Percentiles rank a stretch among this genome's conserved stretches.
phyloP scores from a whole-genome alignment of 495 filamentous ascomycete species.

The Xylaria curta region DNA sequence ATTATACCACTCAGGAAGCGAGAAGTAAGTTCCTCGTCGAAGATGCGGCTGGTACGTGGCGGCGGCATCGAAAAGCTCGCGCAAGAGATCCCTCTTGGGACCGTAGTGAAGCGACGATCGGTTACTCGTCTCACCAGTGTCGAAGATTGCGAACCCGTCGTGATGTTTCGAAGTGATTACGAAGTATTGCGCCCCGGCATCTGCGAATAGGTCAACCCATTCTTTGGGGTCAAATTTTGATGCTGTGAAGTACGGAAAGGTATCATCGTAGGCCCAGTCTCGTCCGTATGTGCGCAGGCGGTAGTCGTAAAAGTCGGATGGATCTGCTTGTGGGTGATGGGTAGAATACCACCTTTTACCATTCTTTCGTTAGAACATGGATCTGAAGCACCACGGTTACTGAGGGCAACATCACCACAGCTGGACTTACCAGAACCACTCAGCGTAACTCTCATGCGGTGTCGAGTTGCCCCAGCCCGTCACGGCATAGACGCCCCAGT shows the following conservation, averaged over 20 bases:
- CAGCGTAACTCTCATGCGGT: slow-evolving; percentile 58
- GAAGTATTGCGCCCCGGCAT: slow-evolving; percentile 62
- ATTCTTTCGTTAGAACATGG: background rate
- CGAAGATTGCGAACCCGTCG: slow-evolving; percentile 62
- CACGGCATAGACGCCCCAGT: slow-evolving; percentile 62
- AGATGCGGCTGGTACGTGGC: slow-evolving; percentile 56
- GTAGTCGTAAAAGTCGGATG: slow-evolving; percentile 53
- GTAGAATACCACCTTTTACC: slow-evolving; percentile 41
- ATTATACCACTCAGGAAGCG: slow-evolving; percentile 64
- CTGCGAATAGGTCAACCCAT: slow-evolving; percentile 64
- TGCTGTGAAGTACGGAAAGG: slow-evolving; percentile 60
- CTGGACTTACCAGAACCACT: slow-evolving; percentile 53
- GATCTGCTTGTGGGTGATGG: slow-evolving; percentile 38
- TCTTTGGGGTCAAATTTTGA: slow-evolving; percentile 54
- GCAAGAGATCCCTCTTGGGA: slow-evolving; percentile 52
- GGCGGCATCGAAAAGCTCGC: slow-evolving; percentile 61
- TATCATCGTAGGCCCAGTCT: slow-evolving; percentile 61
- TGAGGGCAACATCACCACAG: slow-evolving; percentile 12
- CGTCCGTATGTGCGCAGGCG: slow-evolving; percentile 57
- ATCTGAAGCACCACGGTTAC: background rate
- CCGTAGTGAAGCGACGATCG: slow-evolving; percentile 53
- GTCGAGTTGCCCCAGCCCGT: slow-evolving; percentile 62
- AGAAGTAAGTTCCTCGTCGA: slow-evolving; percentile 58
- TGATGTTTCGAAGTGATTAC: slow-evolving; percentile 61
- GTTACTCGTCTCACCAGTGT: slow-evolving; percentile 48